Conservation (phyloP, 2,329 filamentous ascomycete species). For the Pyricularia grisea region DNA sequence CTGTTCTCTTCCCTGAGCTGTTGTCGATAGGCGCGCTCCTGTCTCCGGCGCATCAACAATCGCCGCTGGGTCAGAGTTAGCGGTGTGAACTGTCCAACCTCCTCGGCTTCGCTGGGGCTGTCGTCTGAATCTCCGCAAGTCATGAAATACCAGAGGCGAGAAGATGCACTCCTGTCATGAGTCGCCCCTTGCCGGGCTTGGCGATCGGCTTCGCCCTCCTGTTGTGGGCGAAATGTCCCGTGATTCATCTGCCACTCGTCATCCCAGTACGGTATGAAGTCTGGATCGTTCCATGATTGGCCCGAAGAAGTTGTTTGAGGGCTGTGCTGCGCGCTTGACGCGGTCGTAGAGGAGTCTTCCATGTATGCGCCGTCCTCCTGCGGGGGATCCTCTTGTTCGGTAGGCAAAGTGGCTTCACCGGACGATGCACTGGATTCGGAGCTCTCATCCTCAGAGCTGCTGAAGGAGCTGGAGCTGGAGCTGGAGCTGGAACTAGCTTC, state of each 20-base stretch:
- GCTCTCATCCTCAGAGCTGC: neutral
- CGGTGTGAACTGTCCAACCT: neutral
- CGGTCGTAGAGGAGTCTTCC: neutral
- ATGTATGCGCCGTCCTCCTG: neutral
- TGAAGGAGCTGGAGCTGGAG: neutral
- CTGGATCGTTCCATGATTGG: neutral
- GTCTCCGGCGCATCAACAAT: neutral
- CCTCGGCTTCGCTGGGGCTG: neutral
- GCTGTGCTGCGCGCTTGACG: neutral
- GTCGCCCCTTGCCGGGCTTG: neutral
- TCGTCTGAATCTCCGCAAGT: neutral
- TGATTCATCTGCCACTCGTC: neutral
- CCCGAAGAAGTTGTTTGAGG: neutral
- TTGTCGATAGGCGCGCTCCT: neutral
- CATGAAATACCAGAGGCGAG: neutral
- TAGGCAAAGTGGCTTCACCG: neutral
- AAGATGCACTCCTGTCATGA: neutral
- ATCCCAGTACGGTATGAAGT: neutral
- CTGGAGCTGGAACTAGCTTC: neutral
- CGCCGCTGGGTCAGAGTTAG: neutral
- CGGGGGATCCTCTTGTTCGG: neutral
- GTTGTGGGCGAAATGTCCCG: neutral
- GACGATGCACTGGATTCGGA: neutral
- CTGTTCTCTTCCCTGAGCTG: neutral
- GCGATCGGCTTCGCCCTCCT: neutral